Evolutionary conservation across 306 rosid species (phyloP), one percentile per base, ranked within the genome.

Genomic region (Purshia tridentata): DNA sequence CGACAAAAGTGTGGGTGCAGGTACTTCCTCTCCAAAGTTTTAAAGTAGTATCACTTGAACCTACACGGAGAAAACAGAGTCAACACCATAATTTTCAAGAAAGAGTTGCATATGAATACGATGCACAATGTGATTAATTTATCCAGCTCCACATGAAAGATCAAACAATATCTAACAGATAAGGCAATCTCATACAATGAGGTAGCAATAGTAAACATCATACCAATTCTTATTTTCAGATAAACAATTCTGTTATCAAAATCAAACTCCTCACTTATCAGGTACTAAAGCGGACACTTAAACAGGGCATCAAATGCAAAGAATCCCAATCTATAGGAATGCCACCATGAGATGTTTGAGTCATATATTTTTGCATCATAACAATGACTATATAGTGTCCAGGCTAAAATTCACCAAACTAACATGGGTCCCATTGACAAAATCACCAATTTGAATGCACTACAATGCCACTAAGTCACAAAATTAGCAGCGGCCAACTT

Each of bases 11-110:
- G 20, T 80, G 93, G 64, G 87, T 68, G 64, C 97, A 91, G 42
- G 88, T 75, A 82, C 85, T 91, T 72, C 96, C 97, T 78, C 73
- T 89, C 98, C 98, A 94, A 72, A 88, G 89, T 79, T 91, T 94
- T 74, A 94, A 84, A 65, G 90, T 91, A 73, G 90, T 47, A 72
- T 94, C 98, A 77, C 90, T 94, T 69, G 97, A 94, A 69, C 98
- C 98, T 94, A 76, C 37, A 78, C 66, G 45, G 46, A 29, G 23
- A 63, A 71, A 69, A 47, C 54, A 40, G 59, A 78, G 76, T 65
- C 42, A 74, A 59, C 65, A 82, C 69, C 64, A 81, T 41, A 72
- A 67, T 39, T 54, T 74, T 73, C 73, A 18, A 54, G 56, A 62
- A 45, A 67, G 41, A 40, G 7, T 11, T n/a, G 75, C 41, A 37